Conservation (phyloP, 2,329 filamentous ascomycete species). For the Venturia nashicola region DNA sequence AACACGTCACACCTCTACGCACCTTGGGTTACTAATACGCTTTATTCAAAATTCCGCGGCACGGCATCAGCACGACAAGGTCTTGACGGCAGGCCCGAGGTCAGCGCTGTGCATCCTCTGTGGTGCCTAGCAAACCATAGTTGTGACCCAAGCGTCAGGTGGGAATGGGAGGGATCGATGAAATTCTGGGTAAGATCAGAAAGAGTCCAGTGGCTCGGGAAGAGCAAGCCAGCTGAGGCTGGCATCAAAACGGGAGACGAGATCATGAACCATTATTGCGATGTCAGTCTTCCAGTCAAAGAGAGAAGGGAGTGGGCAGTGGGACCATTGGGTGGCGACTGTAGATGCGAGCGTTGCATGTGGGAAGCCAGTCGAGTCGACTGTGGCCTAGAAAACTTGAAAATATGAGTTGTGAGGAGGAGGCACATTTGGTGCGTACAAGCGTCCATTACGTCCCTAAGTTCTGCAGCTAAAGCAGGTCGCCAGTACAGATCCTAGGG, state of each 20-base stretch:
- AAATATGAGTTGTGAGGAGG: neutral
- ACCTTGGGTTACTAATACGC: constrained; percentile 77
- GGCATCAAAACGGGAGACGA: constrained; percentile 72
- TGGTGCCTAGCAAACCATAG: constrained; percentile 97
- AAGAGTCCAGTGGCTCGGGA: constrained; percentile 37
- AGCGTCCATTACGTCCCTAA: no score
- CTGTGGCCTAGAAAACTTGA: no score
- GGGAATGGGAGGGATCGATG: constrained; percentile 83
- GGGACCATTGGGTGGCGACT: constrained; percentile 79
- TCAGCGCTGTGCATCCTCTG: constrained; percentile 84
- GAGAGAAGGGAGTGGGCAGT: constrained; percentile 79
- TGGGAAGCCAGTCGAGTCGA: constrained; percentile 39
- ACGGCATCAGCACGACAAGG: constrained; percentile 70
- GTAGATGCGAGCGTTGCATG: constrained; percentile 72
- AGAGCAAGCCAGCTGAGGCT: constrained; percentile 22
- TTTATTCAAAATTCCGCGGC: constrained; percentile 86
- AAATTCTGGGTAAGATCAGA: constrained; percentile 51
- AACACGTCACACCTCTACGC: constrained; percentile 44
- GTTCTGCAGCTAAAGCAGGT: no score
- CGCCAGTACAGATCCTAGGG: no score
- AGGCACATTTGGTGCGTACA: neutral
- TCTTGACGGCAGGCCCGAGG: constrained; percentile 70
- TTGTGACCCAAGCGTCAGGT: constrained; percentile 86
- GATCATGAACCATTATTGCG: constrained; percentile 89
- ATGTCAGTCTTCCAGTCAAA: constrained; percentile 64